Conservation (phyloP, 257 asterid species). For the Datura wrightii region DNA sequence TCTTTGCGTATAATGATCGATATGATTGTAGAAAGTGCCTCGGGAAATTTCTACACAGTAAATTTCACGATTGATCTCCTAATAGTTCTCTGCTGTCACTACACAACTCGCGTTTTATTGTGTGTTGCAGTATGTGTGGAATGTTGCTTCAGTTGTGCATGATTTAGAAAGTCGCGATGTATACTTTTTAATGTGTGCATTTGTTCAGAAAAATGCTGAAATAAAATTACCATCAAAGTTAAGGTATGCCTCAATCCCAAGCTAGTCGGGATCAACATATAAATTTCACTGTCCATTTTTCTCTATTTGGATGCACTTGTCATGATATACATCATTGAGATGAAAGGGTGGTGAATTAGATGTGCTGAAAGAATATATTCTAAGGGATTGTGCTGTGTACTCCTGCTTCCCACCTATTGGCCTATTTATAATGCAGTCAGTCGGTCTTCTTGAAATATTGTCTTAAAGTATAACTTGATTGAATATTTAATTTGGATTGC, state of each 20-base stretch:
- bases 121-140: not conserved
- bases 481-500: slow-evolving; percentile 33
- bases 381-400: not conserved
- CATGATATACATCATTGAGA: not conserved
- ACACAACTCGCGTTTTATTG: not conserved
- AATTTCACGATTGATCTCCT: not conserved
- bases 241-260: slow-evolving; percentile 16
- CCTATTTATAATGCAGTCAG: not conserved
- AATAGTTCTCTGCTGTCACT: not conserved
- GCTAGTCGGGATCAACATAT: not conserved
- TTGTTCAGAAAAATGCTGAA: not conserved
- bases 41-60: not conserved
- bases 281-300: not conserved
- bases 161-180: not conserved
- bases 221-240: not conserved
- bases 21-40: not conserved
- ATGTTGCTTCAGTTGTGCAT: not conserved
- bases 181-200: not conserved
- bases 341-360: not conserved
- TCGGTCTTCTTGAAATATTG: not conserved
- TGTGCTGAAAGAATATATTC: not conserved
- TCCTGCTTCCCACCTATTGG: slow-evolving; percentile 1
- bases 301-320: not conserved
- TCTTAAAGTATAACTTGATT: not conserved
- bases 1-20: not conserved